A percentile compares a stretch with the other conserved stretches of the same genome.
Evolutionary conservation across 2,329 filamentous ascomycete species (phyloP).

Genomic region (Xylariaceae sp.): DNA sequence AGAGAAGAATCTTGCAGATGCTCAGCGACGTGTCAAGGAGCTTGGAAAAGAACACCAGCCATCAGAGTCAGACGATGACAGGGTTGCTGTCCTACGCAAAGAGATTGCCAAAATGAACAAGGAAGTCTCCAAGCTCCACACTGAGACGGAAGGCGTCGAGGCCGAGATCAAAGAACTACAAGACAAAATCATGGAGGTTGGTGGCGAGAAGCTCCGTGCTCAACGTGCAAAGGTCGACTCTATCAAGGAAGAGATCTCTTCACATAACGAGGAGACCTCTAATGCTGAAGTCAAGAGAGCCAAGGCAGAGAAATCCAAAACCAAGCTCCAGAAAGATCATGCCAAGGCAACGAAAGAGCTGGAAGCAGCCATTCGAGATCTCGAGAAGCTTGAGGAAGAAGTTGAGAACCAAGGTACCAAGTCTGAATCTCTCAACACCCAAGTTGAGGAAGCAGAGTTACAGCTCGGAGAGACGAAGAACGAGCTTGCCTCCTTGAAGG

Average conservation of each 20-base stretch:
- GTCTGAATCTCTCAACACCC: constrained; percentile 66
- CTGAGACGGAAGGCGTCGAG: constrained; percentile 85
- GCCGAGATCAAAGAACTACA: constrained; percentile 89
- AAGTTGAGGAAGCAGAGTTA: constrained; percentile 78
- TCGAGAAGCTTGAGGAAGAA: constrained; percentile 74
- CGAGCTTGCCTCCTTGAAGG: constrained; percentile 74
- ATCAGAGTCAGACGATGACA: constrained; percentile 73
- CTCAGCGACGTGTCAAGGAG: constrained; percentile 81
- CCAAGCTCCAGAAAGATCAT: constrained; percentile 81
- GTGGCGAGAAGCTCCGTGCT: constrained; percentile 84
- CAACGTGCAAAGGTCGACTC: constrained; percentile 90
- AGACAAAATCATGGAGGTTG: constrained; percentile 97
- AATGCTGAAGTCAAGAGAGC: constrained; percentile 81
- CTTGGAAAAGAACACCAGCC: constrained; percentile 75
- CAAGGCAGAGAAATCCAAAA: constrained; percentile 89
- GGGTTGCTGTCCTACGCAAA: constrained; percentile 69
- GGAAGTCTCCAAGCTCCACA: constrained; percentile 74
- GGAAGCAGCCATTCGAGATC: constrained; percentile 64
- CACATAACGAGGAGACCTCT: constrained; percentile 76
- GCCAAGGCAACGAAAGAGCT: constrained; percentile 77
- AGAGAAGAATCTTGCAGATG: constrained; percentile 77
- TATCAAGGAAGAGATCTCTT: constrained; percentile 78
- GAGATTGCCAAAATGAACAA: constrained; percentile 70
- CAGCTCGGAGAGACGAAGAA: constrained; percentile 73
- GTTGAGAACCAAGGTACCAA: constrained; percentile 72